Conservation (phyloP, 805 yeast species). For the Lipomyces starkeyi region DNA sequence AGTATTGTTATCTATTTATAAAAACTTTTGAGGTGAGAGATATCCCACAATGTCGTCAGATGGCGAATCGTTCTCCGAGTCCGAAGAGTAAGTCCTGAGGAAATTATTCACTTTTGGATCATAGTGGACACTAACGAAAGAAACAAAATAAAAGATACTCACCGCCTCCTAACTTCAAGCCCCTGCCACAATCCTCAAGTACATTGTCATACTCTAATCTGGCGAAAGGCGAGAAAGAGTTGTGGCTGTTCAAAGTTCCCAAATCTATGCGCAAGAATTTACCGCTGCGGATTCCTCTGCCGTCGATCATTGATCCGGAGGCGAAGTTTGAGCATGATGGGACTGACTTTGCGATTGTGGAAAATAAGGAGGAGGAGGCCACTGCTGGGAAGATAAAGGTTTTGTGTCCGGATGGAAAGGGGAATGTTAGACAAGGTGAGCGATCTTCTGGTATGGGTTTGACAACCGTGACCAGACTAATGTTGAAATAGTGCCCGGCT, state of each 20-base stretch:
- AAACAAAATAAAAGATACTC: slow-evolving; percentile 8
- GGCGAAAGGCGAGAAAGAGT: slow-evolving; percentile 14
- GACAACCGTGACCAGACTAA: neutral
- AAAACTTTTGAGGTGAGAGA: too few relatives aligned
- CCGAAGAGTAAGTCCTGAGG: neutral
- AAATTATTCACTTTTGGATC: neutral
- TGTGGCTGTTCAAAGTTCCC: slow-evolving; percentile 32
- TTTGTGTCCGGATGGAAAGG: slow-evolving; percentile 16
- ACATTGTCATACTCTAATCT: slow-evolving; percentile 15
- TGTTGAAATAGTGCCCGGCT: neutral
- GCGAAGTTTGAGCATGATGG: slow-evolving; percentile 16
- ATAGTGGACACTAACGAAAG: neutral
- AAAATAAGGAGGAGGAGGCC: slow-evolving; percentile 24
- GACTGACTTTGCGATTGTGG: slow-evolving; percentile 18
- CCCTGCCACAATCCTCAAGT: slow-evolving; percentile 10
- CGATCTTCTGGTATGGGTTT: neutral
- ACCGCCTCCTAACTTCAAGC: slow-evolving; percentile 27
- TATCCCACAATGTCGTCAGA: neutral
- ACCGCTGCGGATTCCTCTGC: slow-evolving; percentile 22
- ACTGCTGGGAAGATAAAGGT: slow-evolving; percentile 20
- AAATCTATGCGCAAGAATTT: slow-evolving; percentile 7
- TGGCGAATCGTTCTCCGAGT: neutral
- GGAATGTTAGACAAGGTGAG: slow-evolving; percentile 4
- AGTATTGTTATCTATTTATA: too few relatives aligned
- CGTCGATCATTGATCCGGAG: slow-evolving; percentile 2